Evolutionary conservation across 2,329 filamentous ascomycete species (phyloP).

Genomic region (Paramyrothecium sp.): DNA sequence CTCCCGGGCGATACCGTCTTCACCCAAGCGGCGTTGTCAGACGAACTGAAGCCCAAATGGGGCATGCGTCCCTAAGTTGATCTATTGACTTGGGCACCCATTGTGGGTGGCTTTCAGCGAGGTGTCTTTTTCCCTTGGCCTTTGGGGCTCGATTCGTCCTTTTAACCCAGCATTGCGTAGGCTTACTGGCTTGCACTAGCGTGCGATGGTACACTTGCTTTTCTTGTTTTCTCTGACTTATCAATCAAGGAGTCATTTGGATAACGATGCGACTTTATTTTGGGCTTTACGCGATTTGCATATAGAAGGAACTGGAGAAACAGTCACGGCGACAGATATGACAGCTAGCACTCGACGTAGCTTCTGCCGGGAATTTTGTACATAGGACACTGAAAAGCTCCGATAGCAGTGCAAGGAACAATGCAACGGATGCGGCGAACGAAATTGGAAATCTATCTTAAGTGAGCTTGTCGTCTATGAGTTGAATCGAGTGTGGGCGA

Average conservation of each 20-base stretch:
- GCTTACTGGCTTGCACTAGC: neutral
- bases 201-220: neutral
- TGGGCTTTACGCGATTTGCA: constrained; percentile 4
- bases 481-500: too few relatives aligned
- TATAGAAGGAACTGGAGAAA: constrained; percentile 1
- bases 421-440: neutral
- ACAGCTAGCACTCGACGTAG: neutral
- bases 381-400: neutral
- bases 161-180: neutral
- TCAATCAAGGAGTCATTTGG: constrained; percentile 7
- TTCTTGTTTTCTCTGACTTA: neutral
- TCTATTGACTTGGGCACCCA: neutral
- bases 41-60: constrained; percentile 61
- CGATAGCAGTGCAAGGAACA: neutral
- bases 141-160: constrained; percentile 2
- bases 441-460: neutral
- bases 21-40: constrained; percentile 64
- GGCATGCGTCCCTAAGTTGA: constrained; percentile 43
- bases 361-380: neutral
- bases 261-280: constrained; percentile 1
- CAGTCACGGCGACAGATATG: neutral
- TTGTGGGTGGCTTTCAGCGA: constrained; percentile 1
- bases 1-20: constrained; percentile 81
- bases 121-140: constrained; percentile 2
- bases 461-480: too few relatives aligned